Evolutionary conservation across 1,284 basidiomycete genomes (phyloP), one percentile per base, ranked within the genome.

Genomic region (Cystobasidium sp.): DNA sequence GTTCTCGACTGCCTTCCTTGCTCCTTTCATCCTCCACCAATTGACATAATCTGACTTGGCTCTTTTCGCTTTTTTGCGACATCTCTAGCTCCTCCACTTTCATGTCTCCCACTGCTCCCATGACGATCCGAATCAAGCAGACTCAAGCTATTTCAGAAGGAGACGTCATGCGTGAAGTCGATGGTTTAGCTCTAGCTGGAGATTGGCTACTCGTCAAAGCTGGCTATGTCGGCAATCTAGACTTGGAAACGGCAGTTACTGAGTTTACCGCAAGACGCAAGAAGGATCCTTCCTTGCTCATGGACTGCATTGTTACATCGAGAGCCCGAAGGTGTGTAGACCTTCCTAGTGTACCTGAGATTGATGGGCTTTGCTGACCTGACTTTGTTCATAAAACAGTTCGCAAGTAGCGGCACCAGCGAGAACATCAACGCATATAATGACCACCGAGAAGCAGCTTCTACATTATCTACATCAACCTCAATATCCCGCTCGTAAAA

Each of bases 151-250:
- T 90, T 82, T 94, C 94, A 1, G 90, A 93, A 0, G 96, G 97
- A 14, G 97, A 99, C 82, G 94, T 94, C 43, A 89, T 99, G 86
- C 90, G 97, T 76, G 95, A 99, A 83, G 90, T 98, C 78, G 98
- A 99, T 84, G 91, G 91, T 46, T 90, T 99, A 79, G 73, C 78
- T 0, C 77, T 78, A 6, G 92, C 93, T 39, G 88, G 88, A 74
- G 95, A 99, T 81, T 97, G 96, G 83, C 88, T 97, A 61, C 90
- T 99, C 77, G 91, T 98, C 76, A 91, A 91, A 81, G 94, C 93
- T 22, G 96, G 98, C 81, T 88, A 97, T 73, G 91, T 99, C 76
- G 94, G 94, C 84, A 98, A 93, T 82, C 87, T 98, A 79, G 89
- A 91, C 79, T 90, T 99, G 76, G 90, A 91, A 79, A 89, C 92